Base-by-base conservation (phyloP, 2,329 filamentous ascomycete species). In the Fusarium caatingaense region DNA sequence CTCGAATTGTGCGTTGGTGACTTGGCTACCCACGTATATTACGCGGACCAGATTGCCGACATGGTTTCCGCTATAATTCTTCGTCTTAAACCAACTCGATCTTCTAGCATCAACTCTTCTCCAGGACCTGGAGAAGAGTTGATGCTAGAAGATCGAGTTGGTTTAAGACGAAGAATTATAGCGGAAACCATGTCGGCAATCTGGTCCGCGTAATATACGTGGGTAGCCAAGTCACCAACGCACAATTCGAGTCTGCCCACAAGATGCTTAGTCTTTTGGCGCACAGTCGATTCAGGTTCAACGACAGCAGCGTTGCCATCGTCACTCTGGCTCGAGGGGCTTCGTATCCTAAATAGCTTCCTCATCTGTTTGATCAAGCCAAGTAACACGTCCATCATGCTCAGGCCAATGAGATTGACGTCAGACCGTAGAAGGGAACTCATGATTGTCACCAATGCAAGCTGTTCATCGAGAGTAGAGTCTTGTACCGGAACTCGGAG, bases 171-270 rank as follows among this genome's bases (percentile, higher is more conserved):
- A 30, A 88, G 83, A 18, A 98, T 82, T 46, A 98, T 91, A 1
- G 93, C 89, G 21, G 90, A 87, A 54, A 98, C 89, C 93, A 98
- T 98, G 79, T 99, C 96, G 3, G 92, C 90, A 58, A 98, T 93
- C 79, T 99, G 96, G 74, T 98, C 95, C 3, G 93, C 93, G 78
- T 99, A 99, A 83, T 99, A 99, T 32, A 98, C 91, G 76, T 99
- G 96, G 1, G 93, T 97, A 4, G 94, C 94, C 28, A 99, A 84
- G 77, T 94, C 89, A n/a, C 93, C 93, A 66, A 98, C 94, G 80
- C 93, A 97, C 72, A 88, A 86, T 77, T 96, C 91, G 18, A 98
- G 86, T 32, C 90, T 88, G 34, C 84, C 80, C 28, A 97, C 82
- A 18, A 98, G 84, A 71, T 90, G 86, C 67, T 86, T 85, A 51